These are phyloP conservation scores for Fusarium beomiforme DNA, from an alignment of 2,329 filamentous ascomycete genomes.

Conservation along the genomic window DNA sequence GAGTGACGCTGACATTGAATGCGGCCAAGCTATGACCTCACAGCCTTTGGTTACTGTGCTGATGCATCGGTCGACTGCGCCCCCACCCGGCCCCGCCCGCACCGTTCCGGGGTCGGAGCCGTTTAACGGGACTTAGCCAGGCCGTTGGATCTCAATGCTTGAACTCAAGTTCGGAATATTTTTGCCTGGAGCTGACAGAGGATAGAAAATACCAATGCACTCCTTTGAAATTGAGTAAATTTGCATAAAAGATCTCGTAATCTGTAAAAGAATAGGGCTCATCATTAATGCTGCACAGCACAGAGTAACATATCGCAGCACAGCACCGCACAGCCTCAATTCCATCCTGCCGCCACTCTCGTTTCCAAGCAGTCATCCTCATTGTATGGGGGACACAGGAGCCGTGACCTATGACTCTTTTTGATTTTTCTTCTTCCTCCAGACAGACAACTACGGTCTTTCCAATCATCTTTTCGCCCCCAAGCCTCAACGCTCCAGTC, in stretches of 20 bases:
- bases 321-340: slow-evolving; percentile 21
- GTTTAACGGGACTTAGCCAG: neutral
- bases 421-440: neutral
- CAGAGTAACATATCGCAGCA: neutral
- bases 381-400: neutral
- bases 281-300: neutral
- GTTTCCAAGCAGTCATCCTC: slow-evolving; percentile 20
- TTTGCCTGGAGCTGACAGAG: neutral
- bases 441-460: neutral
- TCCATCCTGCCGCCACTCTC: neutral
- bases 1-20: slow-evolving; percentile 23
- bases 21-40: slow-evolving; percentile 35
- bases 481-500: slow-evolving; percentile 13
- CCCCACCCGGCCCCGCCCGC: slow-evolving; percentile 26
- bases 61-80: slow-evolving; percentile 22
- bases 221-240: neutral
- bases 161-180: neutral
- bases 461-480: slow-evolving; percentile 29
- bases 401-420: slow-evolving; percentile 4
- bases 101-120: slow-evolving; percentile 21
- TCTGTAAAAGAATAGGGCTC: neutral
- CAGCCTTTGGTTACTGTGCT: neutral
- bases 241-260: neutral
- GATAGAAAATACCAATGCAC: neutral
- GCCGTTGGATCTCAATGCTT: slow-evolving; percentile 2